Base-by-base conservation (phyloP, 2,329 filamentous ascomycete species). In the Thielaviopsis euricoi region DNA sequence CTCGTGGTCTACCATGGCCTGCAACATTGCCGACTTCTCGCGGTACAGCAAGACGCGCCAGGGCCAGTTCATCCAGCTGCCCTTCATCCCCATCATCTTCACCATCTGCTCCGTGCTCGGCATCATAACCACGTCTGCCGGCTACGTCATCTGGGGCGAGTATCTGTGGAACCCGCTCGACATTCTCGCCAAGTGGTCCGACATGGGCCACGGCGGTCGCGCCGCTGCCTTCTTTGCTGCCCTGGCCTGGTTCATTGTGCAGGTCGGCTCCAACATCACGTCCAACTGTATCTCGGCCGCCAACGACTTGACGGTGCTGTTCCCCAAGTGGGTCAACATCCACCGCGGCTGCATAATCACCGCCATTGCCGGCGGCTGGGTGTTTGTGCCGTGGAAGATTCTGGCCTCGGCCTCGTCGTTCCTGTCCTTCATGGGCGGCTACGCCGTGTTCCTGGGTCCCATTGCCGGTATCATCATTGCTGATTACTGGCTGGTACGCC, bases 121-220 rank as follows among this genome's bases (percentile, higher is more conserved):
- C 15, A 75, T 78, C 60, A 69, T 77, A 52, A 71, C 74, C 10
- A 74, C 73, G 2, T 71, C 71, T 29, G 74, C 74, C 1, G 70
- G 74, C 23, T 68, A 70, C 33, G 64, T 71, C 46, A 63, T 76
- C 15, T 75, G 72, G 67, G 74, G 75, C 26, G 65, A 67, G 19
- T 71, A 73, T 48, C 65, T 74, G 63, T 77, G 74, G 75, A 74
- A 74, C 59, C 76, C 75, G 66, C 71, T 74, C 10, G 70, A 70
- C 23, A 72, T 76, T 46, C 70, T 76, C 60, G 69, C 64, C 9
- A 70, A 71, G 17, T 77, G 68, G 68, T 65, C 66, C 21, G 62
- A 63, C 7, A 63, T 60, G 58, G 58, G 63, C 1, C 61, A 64
- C 6, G 66, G 66, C 12, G 65, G 65, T 0, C 66, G 66, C 2